Base-by-base conservation (phyloP, 2,329 filamentous ascomycete species). In the Hypoxylon sp. region DNA sequence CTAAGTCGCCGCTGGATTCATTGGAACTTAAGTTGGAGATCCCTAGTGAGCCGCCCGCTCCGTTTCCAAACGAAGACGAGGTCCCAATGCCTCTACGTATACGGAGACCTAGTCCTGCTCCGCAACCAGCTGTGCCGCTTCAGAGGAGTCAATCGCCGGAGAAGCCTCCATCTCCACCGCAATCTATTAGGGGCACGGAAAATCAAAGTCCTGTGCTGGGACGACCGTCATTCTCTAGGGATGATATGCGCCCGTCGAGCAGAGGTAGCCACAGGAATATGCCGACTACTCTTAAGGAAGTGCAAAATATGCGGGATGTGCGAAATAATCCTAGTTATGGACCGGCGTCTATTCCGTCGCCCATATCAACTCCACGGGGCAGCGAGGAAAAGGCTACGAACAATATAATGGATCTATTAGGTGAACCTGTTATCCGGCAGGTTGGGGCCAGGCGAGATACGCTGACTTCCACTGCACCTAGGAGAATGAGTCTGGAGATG, bases 361-460 rank as follows among this genome's bases (percentile, higher is more conserved):
- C 83, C 1, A 79, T 81, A 4, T 73, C 78, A 1, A 84, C 83
- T 1, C 76, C 75, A n/a, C 79, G 78, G 11, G 78, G 78, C 1
- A 80, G 81, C 62, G 82, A 83, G 47, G 81, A 85, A 37, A 75
- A 70, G 11, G 66, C 72, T 2, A 47, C 65, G 7, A 72, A 70
- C 6, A 67, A 73, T 31, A 5, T 60, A 19, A 69, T 72, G n/a
- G 71, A 72, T 0, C 73, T 74, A 63, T 73, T 79, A 75, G 63
- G 75, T 32, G 70, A 77, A 29, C 84, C 85, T 1, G 76, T 86
- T 3, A 83, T 87, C 42, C 82, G 81, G 35, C 83, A 82, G 47
- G 82, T 86, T 0, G 71, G 74, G n/a, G 84, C 85, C 2, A 85
- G 83, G 73, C 83, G 85, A 32, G 85, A 88, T 47, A 86, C 85